Evolutionary conservation across 768 basidiomycete species (phyloP).

Genomic region (Amanita muscaria): DNA sequence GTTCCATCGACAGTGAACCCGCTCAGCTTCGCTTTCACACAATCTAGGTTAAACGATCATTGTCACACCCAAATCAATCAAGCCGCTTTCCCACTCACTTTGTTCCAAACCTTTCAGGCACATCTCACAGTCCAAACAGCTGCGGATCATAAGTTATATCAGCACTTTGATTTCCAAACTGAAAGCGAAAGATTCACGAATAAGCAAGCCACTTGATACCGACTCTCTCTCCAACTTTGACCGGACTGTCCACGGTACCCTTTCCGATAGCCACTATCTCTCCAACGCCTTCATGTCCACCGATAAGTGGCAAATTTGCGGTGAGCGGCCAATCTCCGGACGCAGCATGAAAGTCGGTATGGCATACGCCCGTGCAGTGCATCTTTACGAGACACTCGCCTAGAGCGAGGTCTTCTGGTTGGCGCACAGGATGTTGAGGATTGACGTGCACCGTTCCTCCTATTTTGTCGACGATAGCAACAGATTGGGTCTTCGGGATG

Average conservation of each 20-base stretch:
- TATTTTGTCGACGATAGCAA: too few species aligned
- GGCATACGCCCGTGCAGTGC: conserved; percentile 76
- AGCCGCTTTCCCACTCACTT: conserved; percentile 30
- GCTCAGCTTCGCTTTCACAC: conserved; percentile 43
- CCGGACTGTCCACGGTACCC: conserved; percentile 45
- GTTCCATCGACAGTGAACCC: conserved; percentile 1
- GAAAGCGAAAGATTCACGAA: conserved; percentile 23
- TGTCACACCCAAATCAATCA: neutral
- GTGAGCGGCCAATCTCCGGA: conserved; percentile 74
- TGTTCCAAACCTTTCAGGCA: conserved; percentile 75
- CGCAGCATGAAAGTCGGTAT: conserved; percentile 74
- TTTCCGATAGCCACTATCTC: conserved; percentile 71
- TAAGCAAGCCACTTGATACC: conserved; percentile 80
- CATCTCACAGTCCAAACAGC: conserved; percentile 64
- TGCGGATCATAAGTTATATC: conserved; percentile 9
- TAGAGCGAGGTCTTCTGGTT: conserved; percentile 45
- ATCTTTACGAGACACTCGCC: conserved; percentile 74
- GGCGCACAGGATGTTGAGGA: conserved; percentile 43
- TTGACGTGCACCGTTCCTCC: too few species aligned
- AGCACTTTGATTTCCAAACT: neutral
- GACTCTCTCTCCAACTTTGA: conserved; percentile 72
- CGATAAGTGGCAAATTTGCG: conserved; percentile 59
- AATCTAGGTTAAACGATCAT: conserved; percentile 31
- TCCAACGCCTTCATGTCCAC: conserved; percentile 84
- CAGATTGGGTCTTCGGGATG: too few species aligned